These are phyloP conservation scores for Basidiobolus heterosporus DNA, from an alignment of 371 early-diverging fungal genomes.

Conservation along the genomic window DNA sequence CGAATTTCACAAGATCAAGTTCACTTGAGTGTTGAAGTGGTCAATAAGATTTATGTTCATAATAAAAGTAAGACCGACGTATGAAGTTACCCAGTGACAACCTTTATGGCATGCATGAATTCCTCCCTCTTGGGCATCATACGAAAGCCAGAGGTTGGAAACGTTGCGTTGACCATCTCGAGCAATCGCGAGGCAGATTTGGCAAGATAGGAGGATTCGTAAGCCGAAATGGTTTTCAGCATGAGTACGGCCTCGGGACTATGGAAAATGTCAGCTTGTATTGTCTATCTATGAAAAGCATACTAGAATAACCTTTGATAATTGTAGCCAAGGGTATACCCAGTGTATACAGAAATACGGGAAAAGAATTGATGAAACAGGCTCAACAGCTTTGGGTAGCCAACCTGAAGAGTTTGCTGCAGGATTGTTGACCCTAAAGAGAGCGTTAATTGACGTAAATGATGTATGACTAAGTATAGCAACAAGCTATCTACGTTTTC, in stretches of 20 bases:
- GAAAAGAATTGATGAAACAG: constrained; percentile 58
- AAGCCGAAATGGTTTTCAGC: constrained; percentile 42
- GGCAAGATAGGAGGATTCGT: constrained; percentile 48
- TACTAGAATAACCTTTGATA: constrained; percentile 25
- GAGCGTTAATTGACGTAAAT: not conserved
- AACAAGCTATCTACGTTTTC: not conserved
- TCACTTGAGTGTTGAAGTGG: constrained; percentile 21
- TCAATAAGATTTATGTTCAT: not conserved
- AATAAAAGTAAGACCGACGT: not conserved
- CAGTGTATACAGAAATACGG: constrained; percentile 42
- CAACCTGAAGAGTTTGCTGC: constrained; percentile 49
- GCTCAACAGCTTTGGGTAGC: constrained; percentile 58
- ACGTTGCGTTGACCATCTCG: constrained; percentile 38
- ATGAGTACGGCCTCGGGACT: constrained; percentile 49
- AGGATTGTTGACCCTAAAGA: constrained; percentile 37
- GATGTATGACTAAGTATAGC: too few relatives aligned
- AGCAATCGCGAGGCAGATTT: constrained; percentile 38
- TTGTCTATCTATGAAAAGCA: not conserved
- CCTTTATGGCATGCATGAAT: constrained; percentile 27
- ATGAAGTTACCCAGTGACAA: constrained; percentile 28
- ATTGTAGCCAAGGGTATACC: constrained; percentile 23
- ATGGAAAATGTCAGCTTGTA: not conserved
- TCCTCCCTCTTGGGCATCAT: constrained; percentile 24
- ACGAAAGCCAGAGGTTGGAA: constrained; percentile 22
- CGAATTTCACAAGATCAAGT: constrained; percentile 40